Evolutionary conservation across 345 rosid species (phyloP), one percentile per base, ranked within the genome.

Genomic region (Salix dunnii): DNA sequence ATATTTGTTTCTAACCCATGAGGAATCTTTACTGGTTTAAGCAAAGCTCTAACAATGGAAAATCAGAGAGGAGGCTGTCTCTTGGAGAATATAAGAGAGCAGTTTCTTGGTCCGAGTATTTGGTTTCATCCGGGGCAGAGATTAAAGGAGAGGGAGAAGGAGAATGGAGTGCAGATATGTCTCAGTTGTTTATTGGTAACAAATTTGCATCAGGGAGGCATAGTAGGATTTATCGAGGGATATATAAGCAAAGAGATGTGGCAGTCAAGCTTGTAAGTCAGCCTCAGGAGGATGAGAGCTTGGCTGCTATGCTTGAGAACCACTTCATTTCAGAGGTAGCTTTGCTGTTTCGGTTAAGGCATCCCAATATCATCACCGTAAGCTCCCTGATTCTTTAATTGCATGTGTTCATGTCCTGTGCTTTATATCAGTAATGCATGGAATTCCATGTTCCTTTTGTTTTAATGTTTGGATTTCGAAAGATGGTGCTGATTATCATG

Each of bases 111-210:
- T 91, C 96, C 67, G 88, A 91, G 86, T 91, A 91, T 81, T 74
- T 91, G 84, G 93, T 91, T 48, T 87, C 96, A 35, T 88, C 93
- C 3, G 93, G 96, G 27, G 96, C 88, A 10, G 93, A 80, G 82
- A 91, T 91, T 62, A 91, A 88, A 71, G 92, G 89, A 42, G 96
- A 86, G 49, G 92, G 90, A 48, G 96, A 88, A 71, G 87, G 80
- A 43, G 89, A 83, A 76, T 91, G 96, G 92, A 89, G 90, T 77
- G 96, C 93, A 18, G 93, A 91, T 78, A 87, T 91, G 93, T 91
- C 96, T 40, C 90, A 88, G 77, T 83, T 91, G 81, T 79, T 90
- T 73, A 85, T 90, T 53, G 97, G 92, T 12, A 77, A 64, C 82
- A 91, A 90, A 79, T 91, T 91, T 75, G 97, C 97, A 46, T 84